phyloP scores from a whole-genome alignment of 805 yeast species.

The Ascoidea asiatica region DNA sequence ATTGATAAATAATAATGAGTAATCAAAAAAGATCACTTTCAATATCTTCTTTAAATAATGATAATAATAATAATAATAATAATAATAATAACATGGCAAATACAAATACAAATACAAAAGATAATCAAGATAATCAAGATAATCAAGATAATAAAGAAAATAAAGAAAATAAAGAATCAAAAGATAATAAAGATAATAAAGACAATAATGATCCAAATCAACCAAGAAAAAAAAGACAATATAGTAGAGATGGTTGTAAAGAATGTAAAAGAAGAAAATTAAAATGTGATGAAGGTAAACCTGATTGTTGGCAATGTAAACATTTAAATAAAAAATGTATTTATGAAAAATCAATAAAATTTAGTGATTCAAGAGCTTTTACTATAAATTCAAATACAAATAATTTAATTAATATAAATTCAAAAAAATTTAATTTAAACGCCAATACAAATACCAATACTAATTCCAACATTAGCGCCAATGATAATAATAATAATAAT shows the following conservation, averaged over 20 bases:
- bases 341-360: slow-evolving; percentile 18
- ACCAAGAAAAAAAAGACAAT: slow-evolving; percentile 22
- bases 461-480: no score
- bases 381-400: slow-evolving; percentile 1
- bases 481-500: not conserved
- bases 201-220: not conserved
- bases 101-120: no score
- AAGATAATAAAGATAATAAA: no score
- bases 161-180: no score
- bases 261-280: slow-evolving; percentile 31
- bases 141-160: no score
- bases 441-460: not conserved
- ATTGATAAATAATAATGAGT: no score
- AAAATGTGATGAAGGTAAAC: slow-evolving; percentile 27
- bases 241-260: slow-evolving; percentile 30
- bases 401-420: no score
- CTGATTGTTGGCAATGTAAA: slow-evolving; percentile 27
- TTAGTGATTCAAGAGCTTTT: slow-evolving; percentile 12
- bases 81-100: no score
- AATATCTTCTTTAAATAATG: no score
- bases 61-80: no score
- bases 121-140: no score
- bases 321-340: slow-evolving; percentile 23
- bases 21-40: no score
- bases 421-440: not conserved